phyloP scores from a whole-genome alignment of 805 yeast species.

The Metschnikowia bowlesiae region DNA sequence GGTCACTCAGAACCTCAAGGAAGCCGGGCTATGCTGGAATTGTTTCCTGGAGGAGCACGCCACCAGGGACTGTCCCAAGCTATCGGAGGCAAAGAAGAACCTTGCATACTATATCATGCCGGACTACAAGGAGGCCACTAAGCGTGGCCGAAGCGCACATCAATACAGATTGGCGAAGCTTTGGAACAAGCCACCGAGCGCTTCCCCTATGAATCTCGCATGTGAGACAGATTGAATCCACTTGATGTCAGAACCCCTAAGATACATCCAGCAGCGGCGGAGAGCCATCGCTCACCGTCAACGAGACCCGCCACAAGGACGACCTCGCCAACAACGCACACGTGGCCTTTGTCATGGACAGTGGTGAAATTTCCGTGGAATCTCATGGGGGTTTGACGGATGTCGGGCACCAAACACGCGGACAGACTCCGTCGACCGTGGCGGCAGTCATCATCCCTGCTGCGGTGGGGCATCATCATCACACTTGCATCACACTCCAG shows the following conservation, averaged over 20 bases:
- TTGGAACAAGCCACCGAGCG: not conserved
- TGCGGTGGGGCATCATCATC: not conserved
- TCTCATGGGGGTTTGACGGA: not conserved
- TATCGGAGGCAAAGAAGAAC: not conserved
- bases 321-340: not conserved
- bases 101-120: not conserved
- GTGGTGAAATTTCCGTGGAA: not conserved
- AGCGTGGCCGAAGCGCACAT: not conserved
- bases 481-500: no score
- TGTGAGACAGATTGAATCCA: not conserved
- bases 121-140: not conserved
- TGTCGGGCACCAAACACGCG: not conserved
- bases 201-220: not conserved
- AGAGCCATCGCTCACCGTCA: not conserved
- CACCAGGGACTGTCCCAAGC: not conserved
- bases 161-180: not conserved
- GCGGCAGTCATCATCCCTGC: not conserved
- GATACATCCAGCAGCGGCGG: not conserved
- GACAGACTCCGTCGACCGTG: not conserved
- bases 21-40: not conserved
- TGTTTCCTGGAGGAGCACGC: not conserved
- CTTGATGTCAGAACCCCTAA: not conserved
- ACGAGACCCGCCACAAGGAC: not conserved
- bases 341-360: not conserved
- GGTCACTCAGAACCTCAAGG: not conserved